These are phyloP conservation scores for Exsudoporus frostii DNA, from an alignment of 768 basidiomycete genomes.

Conservation along the genomic window DNA sequence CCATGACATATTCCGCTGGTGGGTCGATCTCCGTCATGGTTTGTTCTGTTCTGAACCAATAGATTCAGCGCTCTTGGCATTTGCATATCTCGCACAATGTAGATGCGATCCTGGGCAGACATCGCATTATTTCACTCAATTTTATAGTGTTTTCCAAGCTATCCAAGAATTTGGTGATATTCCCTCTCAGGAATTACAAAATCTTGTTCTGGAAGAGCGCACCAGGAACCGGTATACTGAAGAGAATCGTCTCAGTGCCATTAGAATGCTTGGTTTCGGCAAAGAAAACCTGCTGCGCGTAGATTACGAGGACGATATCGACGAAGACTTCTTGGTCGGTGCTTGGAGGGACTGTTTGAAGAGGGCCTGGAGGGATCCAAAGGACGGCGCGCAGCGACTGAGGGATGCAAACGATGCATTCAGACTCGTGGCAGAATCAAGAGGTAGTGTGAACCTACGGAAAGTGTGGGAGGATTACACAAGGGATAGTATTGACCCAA, in stretches of 20 bases:
- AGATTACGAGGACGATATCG: constrained; percentile 68
- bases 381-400: constrained; percentile 45
- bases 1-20: constrained; percentile 65
- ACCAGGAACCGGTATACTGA: constrained; percentile 61
- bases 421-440: constrained; percentile 61
- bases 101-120: constrained; percentile 74
- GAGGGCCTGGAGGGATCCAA: constrained; percentile 50
- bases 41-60: constrained; percentile 2
- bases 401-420: constrained; percentile 65
- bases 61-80: constrained; percentile 61
- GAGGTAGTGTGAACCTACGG: constrained; percentile 49
- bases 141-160: constrained; percentile 49
- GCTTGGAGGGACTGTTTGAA: constrained; percentile 63
- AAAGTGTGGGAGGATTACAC: constrained; percentile 53
- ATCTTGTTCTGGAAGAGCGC: constrained; percentile 57
- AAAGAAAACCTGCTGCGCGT: constrained; percentile 52
- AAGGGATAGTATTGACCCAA: constrained; percentile 59
- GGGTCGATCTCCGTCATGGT: constrained; percentile 9
- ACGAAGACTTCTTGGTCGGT: constrained; percentile 64
- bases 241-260: constrained; percentile 51
- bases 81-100: constrained; percentile 77
- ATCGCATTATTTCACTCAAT: constrained; percentile 56
- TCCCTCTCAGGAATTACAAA: constrained; percentile 47
- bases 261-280: constrained; percentile 63
- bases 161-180: constrained; percentile 50